Evolutionary conservation across 495 filamentous ascomycete species (phyloP), one percentile per base, ranked within the genome.

Genomic region (Trichocladium uniseriatum): DNA sequence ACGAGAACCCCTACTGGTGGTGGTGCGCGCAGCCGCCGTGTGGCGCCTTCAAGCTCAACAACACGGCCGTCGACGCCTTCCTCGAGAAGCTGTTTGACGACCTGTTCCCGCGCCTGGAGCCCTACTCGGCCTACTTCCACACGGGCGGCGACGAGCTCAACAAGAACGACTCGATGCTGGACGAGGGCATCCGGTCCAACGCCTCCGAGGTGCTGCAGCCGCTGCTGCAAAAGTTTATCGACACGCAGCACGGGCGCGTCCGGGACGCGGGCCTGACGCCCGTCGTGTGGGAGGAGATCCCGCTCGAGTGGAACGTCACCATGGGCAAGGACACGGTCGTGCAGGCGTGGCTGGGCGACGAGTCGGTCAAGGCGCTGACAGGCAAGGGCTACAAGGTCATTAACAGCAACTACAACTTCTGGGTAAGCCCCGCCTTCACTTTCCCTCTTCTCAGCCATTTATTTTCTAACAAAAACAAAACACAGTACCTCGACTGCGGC

Each of bases 81-180:
- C 62, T 90, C 16, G 74, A 79, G n/a, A 82, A 60, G 27, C 66
- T 92, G 34, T 79, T 83, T 56, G 68, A 68, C 21, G 87, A 92
- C 57, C 58, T 92, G 15, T 63, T 90, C n/a, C 86, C 87, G 14
- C 73, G 87, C 15, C 51, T 89, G 4, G 65, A 64, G 10, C 79
- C 80, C 0, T 83, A 85, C 59, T 70, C 77, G 15, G 63, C 75
- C 7, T 88, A 87, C 57, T 89, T 87, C 71, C 87, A 92, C 63
- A 86, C 84, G 1, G 87, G 87, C 32, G 87, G 87, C 35, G 87
- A 92, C 58, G 87, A 91, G 64, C 76, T 91, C 31, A 89, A 90
- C 63, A 66, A 66, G 38, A 82, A 86, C 53, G 79, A 80, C 51
- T 90, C 86, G 63, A 63, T 65, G 36, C 73, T 87, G n/a, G 87